Percentiles rank a stretch among this genome's conserved stretches.
These are phyloP conservation scores for Canariomyces notabilis DNA, from an alignment of 2,329 filamentous ascomycete species.

Conservation along the genomic window DNA sequence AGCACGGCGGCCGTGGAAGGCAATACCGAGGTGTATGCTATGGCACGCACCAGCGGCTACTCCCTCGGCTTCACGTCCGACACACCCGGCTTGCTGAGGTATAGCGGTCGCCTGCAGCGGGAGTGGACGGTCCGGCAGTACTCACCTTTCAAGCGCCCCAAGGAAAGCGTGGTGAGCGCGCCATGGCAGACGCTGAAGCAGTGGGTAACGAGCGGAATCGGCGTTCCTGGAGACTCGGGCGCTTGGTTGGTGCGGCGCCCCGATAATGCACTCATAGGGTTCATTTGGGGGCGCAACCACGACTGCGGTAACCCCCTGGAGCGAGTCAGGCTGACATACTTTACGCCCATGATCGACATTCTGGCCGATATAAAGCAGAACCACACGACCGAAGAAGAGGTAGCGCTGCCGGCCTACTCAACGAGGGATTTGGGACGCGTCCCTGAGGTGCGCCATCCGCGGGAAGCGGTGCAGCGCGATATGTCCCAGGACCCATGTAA, in stretches of 20 bases:
- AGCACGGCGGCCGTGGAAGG: slow-evolving; percentile 10
- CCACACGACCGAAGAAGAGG: neutral
- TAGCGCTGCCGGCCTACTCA: slow-evolving; percentile 10
- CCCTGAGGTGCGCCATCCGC: neutral
- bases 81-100: slow-evolving; percentile 15
- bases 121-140: slow-evolving; percentile 18
- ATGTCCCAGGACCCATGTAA: slow-evolving; percentile 11
- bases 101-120: slow-evolving; percentile 7
- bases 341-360: slow-evolving; percentile 20
- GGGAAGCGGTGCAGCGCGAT: neutral
- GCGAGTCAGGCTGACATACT: slow-evolving; percentile 16
- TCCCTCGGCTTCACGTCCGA: slow-evolving; percentile 20
- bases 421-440: neutral
- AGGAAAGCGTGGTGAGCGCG: neutral
- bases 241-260: slow-evolving; percentile 20
- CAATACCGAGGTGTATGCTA: slow-evolving; percentile 20
- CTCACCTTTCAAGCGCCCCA: slow-evolving; percentile 1
- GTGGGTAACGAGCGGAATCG: slow-evolving; percentile 19
- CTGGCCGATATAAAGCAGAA: slow-evolving; percentile 14
- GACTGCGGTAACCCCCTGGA: slow-evolving; percentile 9
- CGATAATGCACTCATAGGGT: slow-evolving; percentile 15
- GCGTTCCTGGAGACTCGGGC: slow-evolving; percentile 20
- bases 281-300: slow-evolving; percentile 19
- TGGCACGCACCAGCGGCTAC: slow-evolving; percentile 19
- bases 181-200: slow-evolving; percentile 7